Evolutionary conservation across 2,329 filamentous ascomycete species (phyloP), one percentile per base, ranked within the genome.

Genomic region (Tricladium varicosporioides): DNA sequence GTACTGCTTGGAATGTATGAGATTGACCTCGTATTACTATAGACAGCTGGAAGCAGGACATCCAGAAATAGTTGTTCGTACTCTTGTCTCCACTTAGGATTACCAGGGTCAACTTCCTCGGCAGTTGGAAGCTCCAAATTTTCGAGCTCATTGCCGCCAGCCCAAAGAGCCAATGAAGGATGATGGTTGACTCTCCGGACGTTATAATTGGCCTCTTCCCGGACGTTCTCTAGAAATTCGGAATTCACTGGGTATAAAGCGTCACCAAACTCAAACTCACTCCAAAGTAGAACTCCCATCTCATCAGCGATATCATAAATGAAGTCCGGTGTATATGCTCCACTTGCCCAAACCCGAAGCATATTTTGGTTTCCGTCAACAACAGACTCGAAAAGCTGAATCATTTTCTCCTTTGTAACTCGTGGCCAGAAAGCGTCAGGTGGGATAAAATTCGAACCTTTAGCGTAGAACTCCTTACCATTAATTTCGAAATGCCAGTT

Each of bases 401-500:
- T 68, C 62, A 87, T 82, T 45, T 76, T 77, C 0, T 72, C 70
- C 19, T 73, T 68, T 0, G 81, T 85, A 5, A 86, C 82, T 45
- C 82, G 74, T 1, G 83, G 78, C 82, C 83, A 86, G 67, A 87
- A 86, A 1, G 78, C 76, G 66, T 86, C 83, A 0, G 81, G 82
- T 0, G 83, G 83, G 50, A 86, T 83, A 60, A 86, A 80, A 61
- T 86, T 86, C 15, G 80, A 83, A 3, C 83, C 84, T 65, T 86
- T 86, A 2, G 81, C 83, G 62, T 85, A 87, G 62, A 87, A 84
- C 11, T 82, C 78, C 49, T 81, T 77, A 0, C 84, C 83, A 58
- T 87, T 87, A 58, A 87, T 76, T 65, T 87, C 82, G 60, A 87
- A 87, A 65, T 87, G 82, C 82, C 83, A 83, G 67, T 83, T 81